Evolutionary conservation across 2,329 filamentous ascomycete species (phyloP), one percentile per base, ranked within the genome.

Genomic region (Verticillium isaacii): DNA sequence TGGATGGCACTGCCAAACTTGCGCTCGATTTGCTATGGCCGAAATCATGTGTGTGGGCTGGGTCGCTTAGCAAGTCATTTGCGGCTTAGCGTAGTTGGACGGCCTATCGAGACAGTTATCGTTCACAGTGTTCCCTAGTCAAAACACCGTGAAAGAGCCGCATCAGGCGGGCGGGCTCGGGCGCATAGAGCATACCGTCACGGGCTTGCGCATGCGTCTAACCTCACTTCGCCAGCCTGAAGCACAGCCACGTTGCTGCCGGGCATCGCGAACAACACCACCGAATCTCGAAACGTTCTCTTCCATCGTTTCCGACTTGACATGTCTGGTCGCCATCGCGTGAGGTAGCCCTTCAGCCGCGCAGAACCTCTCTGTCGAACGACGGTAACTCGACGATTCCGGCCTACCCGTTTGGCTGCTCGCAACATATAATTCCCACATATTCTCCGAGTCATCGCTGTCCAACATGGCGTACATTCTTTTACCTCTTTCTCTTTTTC

Each of bases 391-490:
- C 19, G n/a, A n/a, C 14, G 29, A 23, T 19, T n/a, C 45, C 45
- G 45, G 45, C 45, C 8, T 9, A 50, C 19, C 45, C 45, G 45
- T 19, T 12, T n/a, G 45, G 12, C 45, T 23, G 45, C n/a, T 50
- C 45, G n/a, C 45, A n/a, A 50, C 45, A 14, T 23, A n/a, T 11
- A 41, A 9, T 11, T 23, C n/a, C 4, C 3, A 25, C 11, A 19
- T 14, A 9, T 4, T 50, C 45, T 23, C 12, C n/a, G 9, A 50
- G 23, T 23, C n/a, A 23, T n/a, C 11, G 12, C 14, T 12, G 32
- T 17, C 25, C 69, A 73, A 77, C 68, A 96, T 96, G 92, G 82
- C 80, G 65, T 95, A 93, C 80, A 74, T 96, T 66, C 85, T 96
- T 78, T 96, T 93, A 80, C 87, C 85, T 68, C 74, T 93, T 66